phyloP scores from a whole-genome alignment of 2,329 filamentous ascomycete species.

The Amesomyces nigricolor region DNA sequence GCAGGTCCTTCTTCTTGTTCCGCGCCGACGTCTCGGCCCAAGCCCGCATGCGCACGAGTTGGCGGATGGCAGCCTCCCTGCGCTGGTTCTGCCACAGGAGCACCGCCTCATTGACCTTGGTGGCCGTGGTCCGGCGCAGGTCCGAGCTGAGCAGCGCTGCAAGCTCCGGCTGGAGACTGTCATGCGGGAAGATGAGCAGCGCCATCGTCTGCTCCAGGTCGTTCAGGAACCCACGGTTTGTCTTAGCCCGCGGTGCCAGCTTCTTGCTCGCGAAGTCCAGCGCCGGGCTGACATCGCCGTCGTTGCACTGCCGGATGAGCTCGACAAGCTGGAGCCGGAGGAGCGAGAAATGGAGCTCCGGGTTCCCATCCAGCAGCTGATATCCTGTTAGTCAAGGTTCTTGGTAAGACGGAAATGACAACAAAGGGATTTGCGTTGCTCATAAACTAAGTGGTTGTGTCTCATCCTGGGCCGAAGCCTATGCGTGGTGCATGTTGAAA shows the following conservation, averaged over 20 bases:
- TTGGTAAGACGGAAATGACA: constrained; percentile 1
- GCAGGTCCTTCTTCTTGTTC: constrained; percentile 38
- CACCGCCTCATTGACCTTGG: constrained; percentile 83
- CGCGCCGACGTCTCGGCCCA: constrained; percentile 71
- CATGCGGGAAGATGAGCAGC: constrained; percentile 79
- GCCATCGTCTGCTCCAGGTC: constrained; percentile 92
- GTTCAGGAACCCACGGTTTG: constrained; percentile 71
- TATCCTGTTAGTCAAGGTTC: constrained; percentile 27
- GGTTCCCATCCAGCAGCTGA: constrained; percentile 81
- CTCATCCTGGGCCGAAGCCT: constrained; percentile 88
- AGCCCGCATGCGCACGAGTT: constrained; percentile 72
- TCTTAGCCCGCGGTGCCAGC: constrained; percentile 79
- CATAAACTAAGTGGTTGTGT: constrained; percentile 69
- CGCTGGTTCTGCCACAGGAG: constrained; percentile 65
- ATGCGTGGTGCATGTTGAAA: constrained; percentile 99
- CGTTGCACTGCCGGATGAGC: constrained; percentile 73
- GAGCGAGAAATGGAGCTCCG: constrained; percentile 80
- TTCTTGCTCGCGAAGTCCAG: constrained; percentile 83
- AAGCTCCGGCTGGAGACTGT: constrained; percentile 70
- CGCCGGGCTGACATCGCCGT: constrained; percentile 70
- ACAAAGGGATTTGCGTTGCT: constrained; percentile 39
- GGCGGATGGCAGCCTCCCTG: constrained; percentile 74
- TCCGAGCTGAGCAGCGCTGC: constrained; percentile 71
- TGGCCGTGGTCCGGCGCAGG: constrained; percentile 77
- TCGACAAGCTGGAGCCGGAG: constrained; percentile 90